These are phyloP conservation scores for Boletellus sp. DNA, from an alignment of 768 basidiomycete species.

Conservation along the genomic window DNA sequence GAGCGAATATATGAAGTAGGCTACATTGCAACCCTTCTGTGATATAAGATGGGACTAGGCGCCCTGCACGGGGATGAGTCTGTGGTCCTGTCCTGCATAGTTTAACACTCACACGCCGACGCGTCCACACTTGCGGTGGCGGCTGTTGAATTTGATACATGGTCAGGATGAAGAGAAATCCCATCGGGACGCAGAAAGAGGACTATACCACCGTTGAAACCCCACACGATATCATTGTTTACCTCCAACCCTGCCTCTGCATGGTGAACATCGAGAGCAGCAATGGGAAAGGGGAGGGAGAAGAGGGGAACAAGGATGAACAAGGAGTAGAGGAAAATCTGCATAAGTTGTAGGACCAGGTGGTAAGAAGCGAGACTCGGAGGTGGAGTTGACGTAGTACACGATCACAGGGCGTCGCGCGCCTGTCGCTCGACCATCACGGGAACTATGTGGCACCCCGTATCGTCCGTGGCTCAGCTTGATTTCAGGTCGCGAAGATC, in stretches of 20 bases:
- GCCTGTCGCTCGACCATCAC: neutral
- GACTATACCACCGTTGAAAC: neutral
- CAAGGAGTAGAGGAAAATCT: neutral
- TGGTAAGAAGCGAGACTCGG: neutral
- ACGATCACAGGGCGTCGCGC: too few relatives aligned
- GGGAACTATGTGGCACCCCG: too few relatives aligned
- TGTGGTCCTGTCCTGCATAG: neutral
- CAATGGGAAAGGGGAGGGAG: neutral
- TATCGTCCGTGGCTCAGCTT: too few relatives aligned
- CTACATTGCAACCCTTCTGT: neutral
- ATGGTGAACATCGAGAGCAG: neutral
- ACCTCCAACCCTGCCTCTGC: neutral
- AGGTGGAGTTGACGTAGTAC: neutral
- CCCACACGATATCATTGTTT: neutral
- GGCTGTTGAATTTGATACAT: neutral
- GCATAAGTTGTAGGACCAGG: neutral
- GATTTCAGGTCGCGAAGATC: too few relatives aligned
- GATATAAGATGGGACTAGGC: neutral
- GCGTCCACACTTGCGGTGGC: neutral
- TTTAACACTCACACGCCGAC: neutral
- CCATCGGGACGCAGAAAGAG: neutral
- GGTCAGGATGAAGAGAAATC: neutral
- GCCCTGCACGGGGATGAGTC: neutral
- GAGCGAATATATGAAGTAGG: neutral
- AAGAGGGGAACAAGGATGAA: neutral